Evolutionary conservation across 179 eudicot genomes (phyloP).

Genomic region (Actinidia arguta): DNA sequence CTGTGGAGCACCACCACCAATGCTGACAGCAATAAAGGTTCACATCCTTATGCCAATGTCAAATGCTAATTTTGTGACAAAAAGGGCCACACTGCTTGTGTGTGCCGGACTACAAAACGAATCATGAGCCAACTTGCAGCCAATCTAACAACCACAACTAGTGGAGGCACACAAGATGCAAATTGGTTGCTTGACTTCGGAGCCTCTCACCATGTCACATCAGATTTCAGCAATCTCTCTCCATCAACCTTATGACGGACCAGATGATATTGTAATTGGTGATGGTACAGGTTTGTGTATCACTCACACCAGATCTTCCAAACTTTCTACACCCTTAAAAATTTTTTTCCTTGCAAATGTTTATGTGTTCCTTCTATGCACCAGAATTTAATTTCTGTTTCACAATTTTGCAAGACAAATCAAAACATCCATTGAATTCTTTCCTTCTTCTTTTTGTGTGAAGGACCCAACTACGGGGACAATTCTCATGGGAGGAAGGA

Average conservation of each 20-base stretch:
- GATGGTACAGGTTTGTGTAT: conserved; percentile 8
- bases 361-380: background rate
- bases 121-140: background rate
- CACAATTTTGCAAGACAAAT: background rate
- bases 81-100: background rate
- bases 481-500: background rate
- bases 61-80: background rate
- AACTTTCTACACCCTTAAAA: background rate
- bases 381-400: conserved; percentile 3
- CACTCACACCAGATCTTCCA: background rate
- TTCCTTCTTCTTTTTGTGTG: conserved; percentile 1
- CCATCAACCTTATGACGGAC: background rate
- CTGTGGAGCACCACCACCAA: background rate
- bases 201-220: conserved; percentile 18
- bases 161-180: background rate
- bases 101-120: background rate
- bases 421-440: background rate
- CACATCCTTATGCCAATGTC: too few relatives aligned
- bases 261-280: conserved; percentile 5
- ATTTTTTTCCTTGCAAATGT: background rate
- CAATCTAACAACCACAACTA: conserved; percentile 2
- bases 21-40: background rate
- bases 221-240: background rate
- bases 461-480: conserved; percentile 8
- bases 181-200: conserved; percentile 7